These are phyloP conservation scores for Fusarium sp. DNA, from an alignment of 2,329 filamentous ascomycete species.

Conservation along the genomic window DNA sequence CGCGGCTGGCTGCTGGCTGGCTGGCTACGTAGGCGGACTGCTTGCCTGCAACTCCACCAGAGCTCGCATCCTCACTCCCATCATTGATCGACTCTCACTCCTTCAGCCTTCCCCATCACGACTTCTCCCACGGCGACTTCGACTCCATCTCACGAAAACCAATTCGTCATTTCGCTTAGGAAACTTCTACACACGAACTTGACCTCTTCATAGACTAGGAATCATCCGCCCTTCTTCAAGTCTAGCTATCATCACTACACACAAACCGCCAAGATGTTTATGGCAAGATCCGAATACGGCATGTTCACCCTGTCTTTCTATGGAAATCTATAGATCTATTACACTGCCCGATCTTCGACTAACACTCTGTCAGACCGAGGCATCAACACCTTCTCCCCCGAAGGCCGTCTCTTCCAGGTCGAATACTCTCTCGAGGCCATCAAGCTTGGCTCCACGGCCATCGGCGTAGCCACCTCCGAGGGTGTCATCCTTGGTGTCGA, in stretches of 20 bases:
- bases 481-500: conserved; percentile 97
- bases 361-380: conserved; percentile 77
- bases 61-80: conserved; percentile 42
- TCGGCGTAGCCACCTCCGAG: conserved; percentile 94
- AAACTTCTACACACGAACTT: background rate
- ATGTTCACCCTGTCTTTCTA: conserved; percentile 56
- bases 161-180: background rate
- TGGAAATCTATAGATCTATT: conserved; percentile 15
- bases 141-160: background rate
- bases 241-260: conserved; percentile 27
- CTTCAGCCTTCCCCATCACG: conserved; percentile 17
- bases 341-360: conserved; percentile 10
- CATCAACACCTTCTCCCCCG: conserved; percentile 99
- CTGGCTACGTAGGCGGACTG: conserved; percentile 53
- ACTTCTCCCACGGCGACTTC: conserved; percentile 1
- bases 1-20: conserved; percentile 6
- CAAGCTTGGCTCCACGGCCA: conserved; percentile 98
- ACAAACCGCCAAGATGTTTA: conserved; percentile 84
- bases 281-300: conserved; percentile 99
- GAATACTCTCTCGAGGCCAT: conserved; percentile 99
- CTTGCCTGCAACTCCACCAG: conserved; percentile 52
- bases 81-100: conserved; percentile 27
- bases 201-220: conserved; percentile 8
- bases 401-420: conserved; percentile 99
- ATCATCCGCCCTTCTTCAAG: conserved; percentile 18